phyloP scores from a whole-genome alignment of 73 alveolate genomes.

The Paramecium biaurelia region DNA sequence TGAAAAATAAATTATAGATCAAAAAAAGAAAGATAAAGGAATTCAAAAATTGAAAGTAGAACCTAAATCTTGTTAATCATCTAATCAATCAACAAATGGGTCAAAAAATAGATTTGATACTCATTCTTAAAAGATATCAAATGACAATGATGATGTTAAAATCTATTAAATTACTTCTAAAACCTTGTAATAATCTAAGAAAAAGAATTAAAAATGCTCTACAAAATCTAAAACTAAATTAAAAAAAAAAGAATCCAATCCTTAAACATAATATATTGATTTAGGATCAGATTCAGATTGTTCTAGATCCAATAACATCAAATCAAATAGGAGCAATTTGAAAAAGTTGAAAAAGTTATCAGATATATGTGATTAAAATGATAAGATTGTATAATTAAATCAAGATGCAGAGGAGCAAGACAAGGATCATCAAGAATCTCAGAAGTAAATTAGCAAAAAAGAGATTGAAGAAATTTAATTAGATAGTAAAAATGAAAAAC shows the following conservation, averaged over 20 bases:
- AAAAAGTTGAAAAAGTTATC: not conserved
- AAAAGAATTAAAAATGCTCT: not conserved
- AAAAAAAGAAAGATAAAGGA: not conserved
- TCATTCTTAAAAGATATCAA: not conserved
- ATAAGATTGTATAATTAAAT: not conserved
- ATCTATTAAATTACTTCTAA: not conserved
- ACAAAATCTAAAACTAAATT: not conserved
- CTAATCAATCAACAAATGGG: not conserved
- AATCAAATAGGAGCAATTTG: not conserved
- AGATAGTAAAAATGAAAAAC: not conserved
- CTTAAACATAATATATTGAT: not conserved
- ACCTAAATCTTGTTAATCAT: not conserved
- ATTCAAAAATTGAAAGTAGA: not conserved
- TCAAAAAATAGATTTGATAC: not conserved
- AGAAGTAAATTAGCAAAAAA: not conserved
- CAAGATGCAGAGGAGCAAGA: not conserved
- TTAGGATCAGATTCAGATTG: not conserved
- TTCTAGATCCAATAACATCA: not conserved
- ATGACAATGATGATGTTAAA: not conserved
- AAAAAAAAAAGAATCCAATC: not conserved
- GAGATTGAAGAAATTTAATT: not conserved
- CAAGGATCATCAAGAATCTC: not conserved
- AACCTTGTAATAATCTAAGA: not conserved
- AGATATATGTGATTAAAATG: not conserved
- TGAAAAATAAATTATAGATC: not conserved